phyloP scores from a whole-genome alignment of 306 rosid species.

The Medicago truncatula region DNA sequence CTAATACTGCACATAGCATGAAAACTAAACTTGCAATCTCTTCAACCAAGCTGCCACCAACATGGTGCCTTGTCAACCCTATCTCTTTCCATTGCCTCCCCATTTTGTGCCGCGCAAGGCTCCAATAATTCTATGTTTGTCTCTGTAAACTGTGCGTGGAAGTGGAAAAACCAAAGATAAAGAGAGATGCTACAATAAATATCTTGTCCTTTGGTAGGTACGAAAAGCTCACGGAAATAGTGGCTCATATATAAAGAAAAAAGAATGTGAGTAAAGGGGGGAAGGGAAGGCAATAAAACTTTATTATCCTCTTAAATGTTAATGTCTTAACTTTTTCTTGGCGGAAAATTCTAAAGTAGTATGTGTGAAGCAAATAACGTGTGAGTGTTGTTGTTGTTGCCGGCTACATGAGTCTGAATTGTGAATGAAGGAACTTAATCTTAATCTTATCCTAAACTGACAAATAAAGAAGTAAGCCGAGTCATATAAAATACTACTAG shows the following conservation, averaged over 20 bases:
- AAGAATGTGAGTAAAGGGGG: constrained; percentile 9
- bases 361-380: not conserved
- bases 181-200: not conserved
- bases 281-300: not conserved
- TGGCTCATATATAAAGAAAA: constrained; percentile 22
- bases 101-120: constrained; percentile 43
- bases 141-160: not conserved
- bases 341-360: not conserved
- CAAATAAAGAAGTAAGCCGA: not conserved
- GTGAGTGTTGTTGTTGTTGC: constrained; percentile 6
- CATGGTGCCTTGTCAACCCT: constrained; percentile 26
- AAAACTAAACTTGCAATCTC: constrained; percentile 45
- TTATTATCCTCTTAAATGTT: not conserved
- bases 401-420: not conserved
- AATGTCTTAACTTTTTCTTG: not conserved
- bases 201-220: constrained; percentile 6
- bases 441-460: constrained; percentile 36
- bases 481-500: not conserved
- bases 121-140: not conserved
- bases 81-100: constrained; percentile 58
- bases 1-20: constrained; percentile 52
- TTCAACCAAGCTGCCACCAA: constrained; percentile 28
- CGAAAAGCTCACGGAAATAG: constrained; percentile 36
- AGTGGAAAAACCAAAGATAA: constrained; percentile 3
- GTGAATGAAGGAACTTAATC: not conserved